These are phyloP conservation scores for Diplodia intermedia DNA, from an alignment of 2,329 filamentous ascomycete species.

Conservation along the genomic window DNA sequence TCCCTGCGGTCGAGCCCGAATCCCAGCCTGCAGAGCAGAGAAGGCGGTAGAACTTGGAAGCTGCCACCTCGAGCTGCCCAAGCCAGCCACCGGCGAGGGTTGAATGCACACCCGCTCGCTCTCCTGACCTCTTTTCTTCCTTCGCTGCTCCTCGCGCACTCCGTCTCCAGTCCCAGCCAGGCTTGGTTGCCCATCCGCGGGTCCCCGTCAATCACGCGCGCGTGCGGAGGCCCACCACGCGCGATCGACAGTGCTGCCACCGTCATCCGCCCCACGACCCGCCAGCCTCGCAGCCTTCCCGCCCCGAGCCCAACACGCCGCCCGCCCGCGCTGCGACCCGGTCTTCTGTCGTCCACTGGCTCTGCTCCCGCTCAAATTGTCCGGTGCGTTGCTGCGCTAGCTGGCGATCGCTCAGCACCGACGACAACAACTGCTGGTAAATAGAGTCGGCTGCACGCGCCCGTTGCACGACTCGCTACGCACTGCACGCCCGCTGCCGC, in stretches of 20 bases:
- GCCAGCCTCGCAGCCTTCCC: slow-evolving; percentile 4
- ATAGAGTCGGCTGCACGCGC: slow-evolving; percentile 19
- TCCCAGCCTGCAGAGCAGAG: slow-evolving; percentile 14
- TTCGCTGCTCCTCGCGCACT: slow-evolving; percentile 7
- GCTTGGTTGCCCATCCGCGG: slow-evolving; percentile 15
- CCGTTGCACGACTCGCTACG: slow-evolving; percentile 28
- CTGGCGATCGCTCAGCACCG: not conserved
- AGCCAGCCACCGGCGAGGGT: slow-evolving; percentile 4
- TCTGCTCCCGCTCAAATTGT: slow-evolving; percentile 15
- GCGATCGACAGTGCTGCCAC: slow-evolving; percentile 22
- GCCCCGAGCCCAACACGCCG: slow-evolving; percentile 1
- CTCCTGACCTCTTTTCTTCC: slow-evolving; percentile 19
- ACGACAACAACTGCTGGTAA: slow-evolving; percentile 13
- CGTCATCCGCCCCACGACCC: slow-evolving; percentile 18
- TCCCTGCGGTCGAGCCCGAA: slow-evolving; percentile 16
- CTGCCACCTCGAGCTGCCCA: slow-evolving; percentile 26
- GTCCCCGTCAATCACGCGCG: slow-evolving; percentile 27
- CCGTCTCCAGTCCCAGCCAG: not conserved
- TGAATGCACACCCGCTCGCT: slow-evolving; percentile 18
- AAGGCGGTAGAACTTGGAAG: slow-evolving; percentile 33
- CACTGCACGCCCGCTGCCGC: slow-evolving; percentile 29
- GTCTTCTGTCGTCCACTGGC: slow-evolving; percentile 21
- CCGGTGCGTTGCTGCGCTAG: slow-evolving; percentile 15
- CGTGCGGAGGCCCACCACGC: slow-evolving; percentile 26
- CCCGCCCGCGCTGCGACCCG: not conserved